Percentiles rank a stretch among this genome's conserved stretches.
These are phyloP conservation scores for Polytrichum commune DNA, from an alignment of 225 moss, liverwort and hornwort species.

Conservation along the genomic window DNA sequence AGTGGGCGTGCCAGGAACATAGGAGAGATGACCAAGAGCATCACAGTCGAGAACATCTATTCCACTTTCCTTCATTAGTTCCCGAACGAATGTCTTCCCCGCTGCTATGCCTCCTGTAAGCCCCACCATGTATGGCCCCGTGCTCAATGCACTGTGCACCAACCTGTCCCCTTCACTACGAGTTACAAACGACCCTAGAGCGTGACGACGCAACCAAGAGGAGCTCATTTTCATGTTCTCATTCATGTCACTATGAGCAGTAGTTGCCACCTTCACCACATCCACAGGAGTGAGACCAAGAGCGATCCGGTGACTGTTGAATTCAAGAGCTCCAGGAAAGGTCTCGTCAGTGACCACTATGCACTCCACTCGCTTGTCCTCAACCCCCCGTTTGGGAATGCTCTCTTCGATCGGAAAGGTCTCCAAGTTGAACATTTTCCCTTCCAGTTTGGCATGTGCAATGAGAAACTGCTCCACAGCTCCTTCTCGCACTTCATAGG, in stretches of 20 bases:
- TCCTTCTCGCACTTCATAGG: slow-evolving; percentile 13
- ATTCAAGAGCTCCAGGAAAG: slow-evolving; percentile 19
- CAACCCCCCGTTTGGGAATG: slow-evolving; percentile 12
- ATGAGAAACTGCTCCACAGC: slow-evolving; percentile 20
- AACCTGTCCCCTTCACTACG: slow-evolving; percentile 30
- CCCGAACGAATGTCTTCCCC: slow-evolving; percentile 27
- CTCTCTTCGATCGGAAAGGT: slow-evolving; percentile 24
- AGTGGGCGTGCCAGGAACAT: slow-evolving; percentile 32
- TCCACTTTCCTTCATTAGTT: slow-evolving; percentile 25
- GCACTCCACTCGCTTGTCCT: slow-evolving; percentile 23
- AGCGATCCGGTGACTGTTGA: slow-evolving; percentile 18
- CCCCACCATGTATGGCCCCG: slow-evolving; percentile 32
- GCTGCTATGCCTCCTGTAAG: slow-evolving; percentile 37
- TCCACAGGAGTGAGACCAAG: slow-evolving; percentile 20
- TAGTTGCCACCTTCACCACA: slow-evolving; percentile 23
- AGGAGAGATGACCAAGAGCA: slow-evolving; percentile 38
- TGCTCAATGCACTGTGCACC: slow-evolving; percentile 12
- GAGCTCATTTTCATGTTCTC: slow-evolving; percentile 24
- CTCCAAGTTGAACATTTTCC: slow-evolving; percentile 8
- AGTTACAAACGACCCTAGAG: slow-evolving; percentile 17
- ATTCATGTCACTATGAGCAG: slow-evolving; percentile 1
- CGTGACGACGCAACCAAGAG: slow-evolving; percentile 8
- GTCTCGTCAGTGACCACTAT: slow-evolving; percentile 31
- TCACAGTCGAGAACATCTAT: slow-evolving; percentile 34
- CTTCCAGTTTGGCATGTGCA: slow-evolving; percentile 7